Evolutionary conservation across 2,329 filamentous ascomycete species (phyloP), one percentile per base, ranked within the genome.

Genomic region (Pseudocercospora fuligena): DNA sequence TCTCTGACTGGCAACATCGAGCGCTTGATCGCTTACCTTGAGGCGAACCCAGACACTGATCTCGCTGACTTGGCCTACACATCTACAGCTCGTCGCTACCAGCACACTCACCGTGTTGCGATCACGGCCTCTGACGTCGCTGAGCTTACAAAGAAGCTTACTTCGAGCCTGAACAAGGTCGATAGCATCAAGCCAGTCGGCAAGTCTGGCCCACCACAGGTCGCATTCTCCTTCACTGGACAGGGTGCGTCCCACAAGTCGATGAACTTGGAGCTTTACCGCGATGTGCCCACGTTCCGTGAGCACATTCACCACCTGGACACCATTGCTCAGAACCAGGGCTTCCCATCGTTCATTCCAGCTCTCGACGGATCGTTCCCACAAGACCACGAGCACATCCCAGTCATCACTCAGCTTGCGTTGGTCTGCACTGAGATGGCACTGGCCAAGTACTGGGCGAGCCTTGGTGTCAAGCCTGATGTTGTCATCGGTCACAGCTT

Each of bases 41-140:
- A 85, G 27, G 81, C 85, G 47, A 82, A 85, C 2, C 82, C 86
- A 5, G 82, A 83, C 0, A 57, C 51, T 11, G n/a, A 1, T 64
- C 75, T 90, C 14, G 81, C 84, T 1, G 81, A 87, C 66, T 78
- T 92, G 1, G 85, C 89, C 0, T 92, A 92, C 77, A 90, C 88
- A 0, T 89, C 87, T 0, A 91, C 89, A 4, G 90, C 90, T 14
- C 78, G 83, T 36, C 80, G 82, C 1, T 74, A 78, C 8, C 82
- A 84, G 61, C 81, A 84, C 68, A 74, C 69, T 46, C 76, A 77
- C 69, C 77, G 81, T 16, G 72, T 77, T 5, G 73, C 77, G 4
- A 72, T 79, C 40, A 67, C 73, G 5, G 77, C 74, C 0, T 69
- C 77, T 14, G 73, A 73, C 21, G 56, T 79, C 5, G 51, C 69